Conservation (phyloP, 495 filamentous ascomycete species). For the Hypoxylon lenormandii region DNA sequence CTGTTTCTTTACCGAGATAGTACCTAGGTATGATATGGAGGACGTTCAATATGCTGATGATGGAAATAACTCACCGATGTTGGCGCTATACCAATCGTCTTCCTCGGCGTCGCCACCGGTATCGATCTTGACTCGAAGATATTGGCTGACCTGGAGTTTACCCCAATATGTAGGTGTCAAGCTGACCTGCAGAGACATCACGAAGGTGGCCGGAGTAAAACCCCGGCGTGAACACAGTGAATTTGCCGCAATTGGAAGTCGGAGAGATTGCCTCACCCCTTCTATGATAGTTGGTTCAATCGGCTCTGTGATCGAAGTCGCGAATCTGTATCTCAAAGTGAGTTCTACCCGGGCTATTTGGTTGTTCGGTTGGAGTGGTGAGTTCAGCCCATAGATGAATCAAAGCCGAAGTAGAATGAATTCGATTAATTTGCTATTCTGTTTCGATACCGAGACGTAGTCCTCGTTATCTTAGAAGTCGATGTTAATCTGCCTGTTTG, state of each 20-base stretch:
- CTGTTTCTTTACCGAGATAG: slow-evolving; percentile 42
- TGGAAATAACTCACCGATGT: slow-evolving; percentile 41
- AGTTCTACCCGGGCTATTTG: neutral
- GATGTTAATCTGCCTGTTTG: neutral
- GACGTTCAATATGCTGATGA: neutral
- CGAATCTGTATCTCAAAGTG: slow-evolving; percentile 45
- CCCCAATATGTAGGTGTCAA: slow-evolving; percentile 56
- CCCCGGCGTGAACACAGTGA: slow-evolving; percentile 23
- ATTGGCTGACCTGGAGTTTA: slow-evolving; percentile 40
- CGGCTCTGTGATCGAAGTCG: slow-evolving; percentile 50
- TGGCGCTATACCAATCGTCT: slow-evolving; percentile 48
- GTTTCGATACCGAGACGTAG: no score
- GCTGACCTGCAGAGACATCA: slow-evolving; percentile 54
- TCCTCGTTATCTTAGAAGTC: neutral
- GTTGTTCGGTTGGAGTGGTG: no score
- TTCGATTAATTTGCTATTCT: no score
- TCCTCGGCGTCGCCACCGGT: slow-evolving; percentile 45
- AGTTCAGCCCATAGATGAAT: no score
- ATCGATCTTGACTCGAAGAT: slow-evolving; percentile 54
- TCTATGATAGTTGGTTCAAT: slow-evolving; percentile 43
- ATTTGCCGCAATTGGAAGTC: slow-evolving; percentile 48
- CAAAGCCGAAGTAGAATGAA: no score
- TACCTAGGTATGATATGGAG: neutral
- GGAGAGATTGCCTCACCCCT: slow-evolving; percentile 50
- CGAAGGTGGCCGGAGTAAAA: slow-evolving; percentile 45